Evolutionary conservation across 2,329 filamentous ascomycete genomes (phyloP).

Genomic region (Polychaeton citri): DNA sequence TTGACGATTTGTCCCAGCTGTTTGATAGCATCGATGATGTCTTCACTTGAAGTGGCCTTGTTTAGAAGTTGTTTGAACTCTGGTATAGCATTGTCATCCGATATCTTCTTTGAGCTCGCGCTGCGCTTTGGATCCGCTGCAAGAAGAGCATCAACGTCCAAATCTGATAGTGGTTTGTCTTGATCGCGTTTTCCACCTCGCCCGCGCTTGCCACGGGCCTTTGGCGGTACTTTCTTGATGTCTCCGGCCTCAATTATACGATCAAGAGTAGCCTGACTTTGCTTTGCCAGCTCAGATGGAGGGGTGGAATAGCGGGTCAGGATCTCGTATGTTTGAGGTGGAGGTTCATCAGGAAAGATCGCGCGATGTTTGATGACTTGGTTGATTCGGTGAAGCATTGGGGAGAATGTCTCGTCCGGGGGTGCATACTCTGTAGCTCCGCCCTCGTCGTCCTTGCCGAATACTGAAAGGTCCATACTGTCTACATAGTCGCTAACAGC

Average conservation of each 20-base stretch:
- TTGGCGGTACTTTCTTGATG: constrained; percentile 54
- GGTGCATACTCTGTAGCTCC: constrained; percentile 54
- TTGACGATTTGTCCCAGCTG: constrained; percentile 65
- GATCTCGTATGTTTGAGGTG: constrained; percentile 49
- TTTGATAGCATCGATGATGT: constrained; percentile 53
- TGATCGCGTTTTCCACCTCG: constrained; percentile 38
- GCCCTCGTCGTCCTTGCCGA: constrained; percentile 61
- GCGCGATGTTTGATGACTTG: constrained; percentile 75
- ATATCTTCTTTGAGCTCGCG: constrained; percentile 36
- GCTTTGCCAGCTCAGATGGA: constrained; percentile 50
- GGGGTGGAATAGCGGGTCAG: constrained; percentile 62
- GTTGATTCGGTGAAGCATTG: constrained; percentile 75
- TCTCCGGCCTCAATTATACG: constrained; percentile 55
- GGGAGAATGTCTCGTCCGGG: constrained; percentile 72
- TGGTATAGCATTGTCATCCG: constrained; percentile 65
- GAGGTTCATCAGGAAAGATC: constrained; percentile 51
- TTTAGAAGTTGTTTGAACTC: constrained; percentile 74
- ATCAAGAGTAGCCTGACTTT: constrained; percentile 45
- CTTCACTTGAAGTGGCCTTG: constrained; percentile 43
- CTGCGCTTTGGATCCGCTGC: constrained; percentile 35
- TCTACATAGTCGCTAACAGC: constrained; percentile 91
- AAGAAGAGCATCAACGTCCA: constrained; percentile 77
- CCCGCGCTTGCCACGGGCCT: constrained; percentile 42
- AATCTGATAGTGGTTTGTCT: constrained; percentile 74
- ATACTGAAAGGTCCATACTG: constrained; percentile 70